Percentiles rank a stretch among this genome's conserved stretches.
Conservation (phyloP, 176 grass and related monocot species). For the Pontederia paniculata region DNA sequence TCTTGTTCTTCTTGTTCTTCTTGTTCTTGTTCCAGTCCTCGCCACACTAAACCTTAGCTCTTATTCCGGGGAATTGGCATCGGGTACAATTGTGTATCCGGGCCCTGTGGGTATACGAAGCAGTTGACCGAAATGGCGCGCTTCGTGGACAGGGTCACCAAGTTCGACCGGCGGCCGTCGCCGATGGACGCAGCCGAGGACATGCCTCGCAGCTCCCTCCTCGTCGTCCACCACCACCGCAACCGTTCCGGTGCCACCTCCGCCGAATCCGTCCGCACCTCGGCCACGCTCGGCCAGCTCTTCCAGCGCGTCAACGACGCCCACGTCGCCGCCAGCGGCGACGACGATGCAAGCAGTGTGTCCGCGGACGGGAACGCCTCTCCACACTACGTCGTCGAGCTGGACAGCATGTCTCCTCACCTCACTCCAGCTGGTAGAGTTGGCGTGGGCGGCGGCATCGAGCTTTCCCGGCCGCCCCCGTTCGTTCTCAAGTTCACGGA, state of each 20-base stretch:
- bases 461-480: constrained; percentile 26
- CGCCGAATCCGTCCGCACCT: background rate
- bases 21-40: too few species aligned
- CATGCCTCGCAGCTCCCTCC: constrained; percentile 4
- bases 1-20: too few species aligned
- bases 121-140: background rate
- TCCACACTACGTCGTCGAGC: constrained; percentile 3
- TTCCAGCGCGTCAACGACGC: constrained; percentile 62
- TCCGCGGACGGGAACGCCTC: constrained; percentile 18
- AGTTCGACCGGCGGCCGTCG: constrained; percentile 2
- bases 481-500: constrained; percentile 53
- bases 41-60: too few species aligned
- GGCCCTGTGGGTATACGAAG: background rate
- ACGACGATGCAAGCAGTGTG: constrained; percentile 5
- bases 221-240: constrained; percentile 28
- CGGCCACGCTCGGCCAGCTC: constrained; percentile 47
- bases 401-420: constrained; percentile 2
- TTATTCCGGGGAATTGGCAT: too few species aligned
- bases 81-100: too few species aligned
- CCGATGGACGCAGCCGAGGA: constrained; percentile 11
- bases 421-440: background rate
- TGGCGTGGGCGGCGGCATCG: background rate
- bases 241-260: constrained; percentile 18
- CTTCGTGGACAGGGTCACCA: constrained; percentile 11
- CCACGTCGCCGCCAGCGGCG: background rate